phyloP scores from a whole-genome alignment of 2,329 filamentous ascomycete genomes.

The Fusarium falciforme region DNA sequence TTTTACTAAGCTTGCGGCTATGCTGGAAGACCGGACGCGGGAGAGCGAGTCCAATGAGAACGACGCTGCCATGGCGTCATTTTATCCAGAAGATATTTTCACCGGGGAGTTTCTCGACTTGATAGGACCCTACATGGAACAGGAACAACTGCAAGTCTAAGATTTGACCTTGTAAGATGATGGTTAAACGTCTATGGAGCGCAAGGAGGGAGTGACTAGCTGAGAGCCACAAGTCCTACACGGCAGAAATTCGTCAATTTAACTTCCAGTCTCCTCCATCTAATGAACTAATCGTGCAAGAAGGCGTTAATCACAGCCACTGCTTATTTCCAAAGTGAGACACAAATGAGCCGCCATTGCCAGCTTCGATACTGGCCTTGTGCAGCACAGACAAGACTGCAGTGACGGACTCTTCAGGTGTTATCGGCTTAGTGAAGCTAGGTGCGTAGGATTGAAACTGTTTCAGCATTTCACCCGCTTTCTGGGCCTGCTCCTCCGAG shows the following conservation, averaged over 20 bases:
- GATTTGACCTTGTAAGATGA: background rate
- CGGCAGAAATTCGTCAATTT: background rate
- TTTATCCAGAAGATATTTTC: background rate
- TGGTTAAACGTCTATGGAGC: background rate
- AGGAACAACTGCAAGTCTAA: background rate
- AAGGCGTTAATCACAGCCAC: constrained; percentile 52
- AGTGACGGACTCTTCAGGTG: constrained; percentile 50
- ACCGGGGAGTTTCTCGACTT: background rate
- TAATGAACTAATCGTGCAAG: background rate
- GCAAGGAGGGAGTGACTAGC: background rate
- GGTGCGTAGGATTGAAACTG: constrained; percentile 54
- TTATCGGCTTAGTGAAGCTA: constrained; percentile 48
- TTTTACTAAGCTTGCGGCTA: background rate
- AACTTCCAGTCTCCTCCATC: background rate
- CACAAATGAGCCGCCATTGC: constrained; percentile 62
- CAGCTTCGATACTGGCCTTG: constrained; percentile 52
- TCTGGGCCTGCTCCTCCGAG: constrained; percentile 43
- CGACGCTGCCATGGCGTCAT: background rate
- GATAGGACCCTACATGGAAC: background rate
- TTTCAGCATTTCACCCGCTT: constrained; percentile 35
- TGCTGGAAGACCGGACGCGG: background rate
- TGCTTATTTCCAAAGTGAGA: constrained; percentile 65
- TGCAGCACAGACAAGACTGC: constrained; percentile 49
- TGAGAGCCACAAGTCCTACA: background rate
- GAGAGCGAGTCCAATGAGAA: background rate